Conservation (phyloP, 192 early-diverging fungal species). For the Neocallimastix lanati region DNA sequence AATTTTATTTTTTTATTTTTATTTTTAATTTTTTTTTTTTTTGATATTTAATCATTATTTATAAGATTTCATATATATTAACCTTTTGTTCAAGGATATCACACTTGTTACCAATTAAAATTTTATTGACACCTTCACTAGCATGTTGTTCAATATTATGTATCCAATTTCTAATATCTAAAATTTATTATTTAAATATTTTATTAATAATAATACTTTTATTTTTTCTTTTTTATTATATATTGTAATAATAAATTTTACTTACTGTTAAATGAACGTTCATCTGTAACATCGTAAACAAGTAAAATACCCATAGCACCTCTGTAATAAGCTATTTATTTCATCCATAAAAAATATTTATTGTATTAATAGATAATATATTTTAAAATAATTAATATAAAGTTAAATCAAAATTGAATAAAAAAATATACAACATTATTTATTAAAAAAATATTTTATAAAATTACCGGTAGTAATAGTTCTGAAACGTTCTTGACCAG, state of each 20-base stretch:
- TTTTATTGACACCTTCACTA: conserved; percentile 95
- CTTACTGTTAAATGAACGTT: conserved; percentile 90
- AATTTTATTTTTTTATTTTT: too few species aligned
- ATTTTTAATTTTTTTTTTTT: too few species aligned
- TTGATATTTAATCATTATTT: background rate
- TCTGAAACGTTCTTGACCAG: conserved; percentile 96
- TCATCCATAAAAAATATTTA: background rate
- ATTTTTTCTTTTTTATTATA: too few species aligned
- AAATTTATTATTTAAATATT: background rate
- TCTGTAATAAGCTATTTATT: conserved; percentile 73
- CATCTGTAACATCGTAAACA: conserved; percentile 96
- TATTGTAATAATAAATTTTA: too few species aligned
- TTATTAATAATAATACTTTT: conserved; percentile 4
- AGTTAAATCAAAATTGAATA: background rate
- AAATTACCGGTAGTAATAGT: conserved; percentile 96
- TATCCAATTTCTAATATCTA: conserved; percentile 98
- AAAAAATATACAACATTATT: too few species aligned
- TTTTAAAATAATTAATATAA: background rate
- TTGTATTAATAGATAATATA: too few species aligned
- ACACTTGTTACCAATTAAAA: conserved; percentile 98
- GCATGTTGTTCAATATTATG: conserved; percentile 99
- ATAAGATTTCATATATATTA: too few species aligned
- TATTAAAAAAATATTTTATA: too few species aligned
- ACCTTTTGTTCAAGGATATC: conserved; percentile 92
- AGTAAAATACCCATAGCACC: conserved; percentile 98